Evolutionary conservation across 140 eudicot species (phyloP).

Genomic region (Cichorium intybus): DNA sequence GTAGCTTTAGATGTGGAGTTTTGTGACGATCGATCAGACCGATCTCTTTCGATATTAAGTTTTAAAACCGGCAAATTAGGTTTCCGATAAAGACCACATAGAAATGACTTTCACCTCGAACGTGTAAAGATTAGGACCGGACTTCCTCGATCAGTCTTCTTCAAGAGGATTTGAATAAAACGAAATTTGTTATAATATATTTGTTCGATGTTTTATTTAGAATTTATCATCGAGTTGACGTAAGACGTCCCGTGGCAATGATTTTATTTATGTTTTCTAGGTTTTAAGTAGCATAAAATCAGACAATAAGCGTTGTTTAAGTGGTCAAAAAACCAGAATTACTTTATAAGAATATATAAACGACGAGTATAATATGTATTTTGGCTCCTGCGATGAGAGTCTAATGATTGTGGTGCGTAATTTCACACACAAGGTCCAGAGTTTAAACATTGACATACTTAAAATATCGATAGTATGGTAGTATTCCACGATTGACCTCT

Average conservation of each 20-base stretch:
- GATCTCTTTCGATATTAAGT: not conserved
- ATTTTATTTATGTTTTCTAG: not conserved
- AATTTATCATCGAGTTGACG: too few species aligned
- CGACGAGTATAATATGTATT: not conserved
- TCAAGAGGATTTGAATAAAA: not conserved
- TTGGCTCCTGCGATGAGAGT: too few species aligned
- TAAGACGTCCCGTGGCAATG: too few species aligned
- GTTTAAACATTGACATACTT: too few species aligned
- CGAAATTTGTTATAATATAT: not conserved
- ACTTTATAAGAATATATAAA: too few species aligned
- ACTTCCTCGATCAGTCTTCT: not conserved
- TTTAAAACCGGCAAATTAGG: constrained; percentile 13
- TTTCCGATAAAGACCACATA: not conserved
- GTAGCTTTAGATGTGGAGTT: not conserved
- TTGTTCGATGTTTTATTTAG: too few species aligned
- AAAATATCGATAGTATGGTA: too few species aligned
- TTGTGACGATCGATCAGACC: not conserved
- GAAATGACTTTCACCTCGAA: not conserved
- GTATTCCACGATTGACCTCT: too few species aligned
- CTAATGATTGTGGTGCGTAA: too few species aligned
- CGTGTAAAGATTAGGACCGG: not conserved
- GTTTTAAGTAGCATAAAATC: too few species aligned
- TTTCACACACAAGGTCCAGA: too few species aligned
- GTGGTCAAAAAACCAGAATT: not conserved
- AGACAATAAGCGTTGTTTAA: too few species aligned